Evolutionary conservation across 2,329 filamentous ascomycete species (phyloP), one percentile per base, ranked within the genome.

Genomic region (Botryotinia narcissicola): DNA sequence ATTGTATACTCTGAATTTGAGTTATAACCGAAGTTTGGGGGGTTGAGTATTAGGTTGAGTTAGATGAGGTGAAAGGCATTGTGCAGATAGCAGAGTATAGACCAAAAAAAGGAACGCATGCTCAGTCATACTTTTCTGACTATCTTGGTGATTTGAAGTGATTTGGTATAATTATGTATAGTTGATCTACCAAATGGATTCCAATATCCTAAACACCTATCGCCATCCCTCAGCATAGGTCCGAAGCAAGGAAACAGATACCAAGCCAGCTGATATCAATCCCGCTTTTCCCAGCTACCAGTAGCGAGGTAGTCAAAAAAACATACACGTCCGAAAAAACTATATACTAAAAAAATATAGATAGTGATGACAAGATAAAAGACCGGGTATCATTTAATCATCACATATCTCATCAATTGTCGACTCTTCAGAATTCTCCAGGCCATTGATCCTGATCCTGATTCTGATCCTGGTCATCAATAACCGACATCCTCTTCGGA

Each of bases 401-500:
- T 42, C 32, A 44, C 12, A 37, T 40, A 4, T 48, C 35, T 54
- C 35, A 14, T 29, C 3, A 1, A 18, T 9, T 10, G 37, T 40
- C 64, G 22, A 3, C 32, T 22, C 37, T 42, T 68, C n/a, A 68
- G 32, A 68, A 68, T 57, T 68, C 66, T 10, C 66, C 66, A 22
- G 66, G 66, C 66, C 66, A 68, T 57, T 68, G 66, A 57, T 68
- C 64, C 14, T 40, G 46, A 42, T 57, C 48, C 8, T 57, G 64
- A 32, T 68, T 18, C 22, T 67, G 63, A 20, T 67, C 64, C 18
- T 54, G 66, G 42, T 68, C 66, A 14, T 4, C 42, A 42, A 57
- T 68, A 57, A 57, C n/a, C n/a, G 48, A 29, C 35, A 68, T 44
- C 22, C 66, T 68, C 66, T 57, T 68, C 8, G 16, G 18, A 6